Percentiles rank a stretch among this genome's conserved stretches.
Evolutionary conservation across 495 filamentous ascomycete genomes (phyloP).

Genomic region (Diplogelasinospora grovesii): DNA sequence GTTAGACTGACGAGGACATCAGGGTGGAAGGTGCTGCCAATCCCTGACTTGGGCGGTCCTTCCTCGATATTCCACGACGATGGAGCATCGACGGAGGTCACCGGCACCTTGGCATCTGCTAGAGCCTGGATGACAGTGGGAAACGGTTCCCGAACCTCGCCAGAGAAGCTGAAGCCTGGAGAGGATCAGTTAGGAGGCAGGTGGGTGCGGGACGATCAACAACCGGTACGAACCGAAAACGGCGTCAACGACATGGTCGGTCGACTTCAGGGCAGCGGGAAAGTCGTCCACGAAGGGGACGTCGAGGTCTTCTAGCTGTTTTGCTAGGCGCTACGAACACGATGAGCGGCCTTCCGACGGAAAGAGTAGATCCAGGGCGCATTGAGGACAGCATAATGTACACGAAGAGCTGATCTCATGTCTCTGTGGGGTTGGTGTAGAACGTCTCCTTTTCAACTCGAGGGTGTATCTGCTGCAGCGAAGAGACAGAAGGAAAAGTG

Average conservation of each 20-base stretch:
- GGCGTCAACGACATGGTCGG: conserved; percentile 82
- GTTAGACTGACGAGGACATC: conserved; percentile 77
- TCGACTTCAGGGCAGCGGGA: conserved; percentile 50
- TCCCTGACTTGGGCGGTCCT: conserved; percentile 71
- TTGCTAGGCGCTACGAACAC: conserved; percentile 60
- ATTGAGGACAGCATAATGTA: conserved; percentile 16
- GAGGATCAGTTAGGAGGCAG: not conserved
- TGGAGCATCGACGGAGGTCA: conserved; percentile 86
- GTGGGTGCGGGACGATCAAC: not conserved
- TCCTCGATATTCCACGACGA: conserved; percentile 88
- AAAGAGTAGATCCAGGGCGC: not conserved
- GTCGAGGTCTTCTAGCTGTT: conserved; percentile 73
- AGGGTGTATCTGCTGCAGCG: too few relatives aligned
- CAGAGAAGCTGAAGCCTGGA: conserved; percentile 84
- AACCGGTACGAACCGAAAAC: conserved; percentile 64
- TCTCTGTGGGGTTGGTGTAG: too few relatives aligned
- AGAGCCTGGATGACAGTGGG: conserved; percentile 70
- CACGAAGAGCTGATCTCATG: too few relatives aligned
- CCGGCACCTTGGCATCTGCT: conserved; percentile 61
- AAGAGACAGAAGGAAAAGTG: too few relatives aligned
- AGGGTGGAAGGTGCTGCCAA: conserved; percentile 75
- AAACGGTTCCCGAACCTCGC: conserved; percentile 86
- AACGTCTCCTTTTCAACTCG: too few relatives aligned
- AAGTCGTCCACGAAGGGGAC: conserved; percentile 87
- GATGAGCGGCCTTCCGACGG: conserved; percentile 10